Base-by-base conservation (phyloP, 2,329 filamentous ascomycete species). In the Teratosphaeria gauchensis region DNA sequence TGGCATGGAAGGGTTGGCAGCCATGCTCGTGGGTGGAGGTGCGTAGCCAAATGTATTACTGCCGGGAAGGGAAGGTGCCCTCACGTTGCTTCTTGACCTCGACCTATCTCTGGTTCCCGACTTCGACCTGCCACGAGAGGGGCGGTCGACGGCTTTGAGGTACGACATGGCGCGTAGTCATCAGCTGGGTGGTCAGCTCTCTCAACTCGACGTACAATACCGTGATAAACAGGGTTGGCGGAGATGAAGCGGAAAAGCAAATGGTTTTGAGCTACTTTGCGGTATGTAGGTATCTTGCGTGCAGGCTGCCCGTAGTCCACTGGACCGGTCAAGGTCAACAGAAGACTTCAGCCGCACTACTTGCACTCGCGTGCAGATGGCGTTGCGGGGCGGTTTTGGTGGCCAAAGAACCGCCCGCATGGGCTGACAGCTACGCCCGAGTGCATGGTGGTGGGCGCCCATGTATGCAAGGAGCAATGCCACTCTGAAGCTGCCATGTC, bases 101-200 rank as follows among this genome's bases (percentile, higher is more conserved):
- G 67, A 69, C 57, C 71, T 62, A 19, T 69, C 67, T 54, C 72
- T 66, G 28, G 70, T 72, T 31, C 71, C 72, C 48, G 76, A 78
- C 61, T 76, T 76, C 55, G 74, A 76, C 46, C 76, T 71, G 55
- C 72, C 72, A 7, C 76, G 73, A 54, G 72, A 64, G 42, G 72
- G 71, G 53, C 72, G 62, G 62, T 76, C 72, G 65, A 77, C 75
- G 4, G 73, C 70, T 54, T 73, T 72, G 55, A 78, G 69, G 52
- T 70, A 76, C 73, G 58, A 59, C 58, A 59, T 59, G 9, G 42
- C 42, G 42, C n/a, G 42, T 8, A 11, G 24, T 28, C 24, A 28
- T 28, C 24, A 28, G 24, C 24, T 28, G 24, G 2, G 24, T 28
- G 24, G 24, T 28, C 24, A 28, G 24, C 24, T 28, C 24, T 28